phyloP scores from a whole-genome alignment of 371 early-diverging fungal genomes.

The Syncephalastrum sp. region DNA sequence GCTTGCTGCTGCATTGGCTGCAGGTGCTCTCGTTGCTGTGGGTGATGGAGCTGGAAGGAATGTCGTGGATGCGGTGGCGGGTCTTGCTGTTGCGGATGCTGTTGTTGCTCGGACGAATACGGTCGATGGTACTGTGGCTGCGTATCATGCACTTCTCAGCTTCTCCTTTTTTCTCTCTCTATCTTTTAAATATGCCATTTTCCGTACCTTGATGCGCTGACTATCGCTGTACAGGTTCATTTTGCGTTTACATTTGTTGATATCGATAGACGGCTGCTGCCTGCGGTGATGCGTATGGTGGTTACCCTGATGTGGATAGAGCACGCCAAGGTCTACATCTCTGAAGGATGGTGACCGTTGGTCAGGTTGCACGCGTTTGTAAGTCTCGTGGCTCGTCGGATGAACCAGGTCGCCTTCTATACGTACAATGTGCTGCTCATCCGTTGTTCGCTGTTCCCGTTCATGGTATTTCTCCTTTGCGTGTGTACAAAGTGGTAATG shows the following conservation, averaged over 20 bases:
- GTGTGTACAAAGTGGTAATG: no score
- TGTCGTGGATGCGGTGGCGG: neutral
- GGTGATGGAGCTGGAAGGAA: neutral
- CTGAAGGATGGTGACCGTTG: no score
- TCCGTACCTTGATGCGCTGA: constrained; percentile 9
- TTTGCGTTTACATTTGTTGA: constrained; percentile 19
- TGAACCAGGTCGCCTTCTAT: no score
- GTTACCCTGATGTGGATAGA: no score
- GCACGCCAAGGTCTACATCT: no score
- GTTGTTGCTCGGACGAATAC: neutral
- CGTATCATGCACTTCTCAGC: no score
- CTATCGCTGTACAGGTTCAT: constrained; percentile 38
- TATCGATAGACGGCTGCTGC: constrained; percentile 16
- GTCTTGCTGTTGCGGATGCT: neutral
- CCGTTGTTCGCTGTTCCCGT: no score
- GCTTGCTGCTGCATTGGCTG: neutral
- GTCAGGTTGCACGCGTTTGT: no score
- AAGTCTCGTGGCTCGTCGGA: no score
- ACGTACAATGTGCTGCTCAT: no score
- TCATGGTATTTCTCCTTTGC: no score
- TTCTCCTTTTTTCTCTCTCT: neutral
- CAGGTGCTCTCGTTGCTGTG: neutral
- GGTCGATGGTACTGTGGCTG: neutral
- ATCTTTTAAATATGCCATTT: neutral
- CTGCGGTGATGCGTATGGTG: neutral